Percentiles rank a stretch among this genome's conserved stretches.
These are phyloP conservation scores for Dactylellina haptotyla DNA, from an alignment of 2,329 filamentous ascomycete species.

Conservation along the genomic window DNA sequence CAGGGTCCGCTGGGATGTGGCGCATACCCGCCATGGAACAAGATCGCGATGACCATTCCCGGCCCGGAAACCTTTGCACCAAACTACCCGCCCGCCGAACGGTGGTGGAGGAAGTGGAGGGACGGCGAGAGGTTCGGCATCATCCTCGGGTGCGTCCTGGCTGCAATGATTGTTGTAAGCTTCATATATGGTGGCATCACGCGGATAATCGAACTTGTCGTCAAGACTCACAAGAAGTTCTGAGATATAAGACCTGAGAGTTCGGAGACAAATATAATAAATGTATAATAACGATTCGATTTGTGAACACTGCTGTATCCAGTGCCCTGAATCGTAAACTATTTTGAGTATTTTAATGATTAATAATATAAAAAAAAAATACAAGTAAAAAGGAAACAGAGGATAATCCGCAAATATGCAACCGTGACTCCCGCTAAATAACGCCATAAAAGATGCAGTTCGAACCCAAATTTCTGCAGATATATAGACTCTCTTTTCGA, in stretches of 20 bases:
- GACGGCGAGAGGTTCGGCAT: constrained; percentile 47
- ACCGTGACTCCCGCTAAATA: constrained; percentile 45
- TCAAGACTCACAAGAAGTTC: no score
- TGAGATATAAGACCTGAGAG: no score
- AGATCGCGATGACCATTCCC: constrained; percentile 10
- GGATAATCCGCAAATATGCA: background rate
- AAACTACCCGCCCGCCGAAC: constrained; percentile 22
- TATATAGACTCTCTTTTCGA: background rate
- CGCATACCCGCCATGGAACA: constrained; percentile 22
- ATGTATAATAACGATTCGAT: no score
- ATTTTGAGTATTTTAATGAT: no score
- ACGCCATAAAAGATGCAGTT: background rate
- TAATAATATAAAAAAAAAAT: no score
- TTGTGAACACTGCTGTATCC: no score
- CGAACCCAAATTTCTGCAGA: no score
- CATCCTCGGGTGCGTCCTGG: constrained; percentile 33
- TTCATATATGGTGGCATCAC: constrained; percentile 12
- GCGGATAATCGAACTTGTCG: background rate
- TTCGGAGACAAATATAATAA: no score
- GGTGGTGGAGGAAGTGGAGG: constrained; percentile 42
- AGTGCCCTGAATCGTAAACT: background rate
- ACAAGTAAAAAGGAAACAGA: background rate
- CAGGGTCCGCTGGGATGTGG: constrained; percentile 33
- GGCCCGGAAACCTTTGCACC: constrained; percentile 39
- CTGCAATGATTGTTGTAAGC: background rate